Evolutionary conservation across 306 rosid genomes (phyloP), one percentile per base, ranked within the genome.

Genomic region (Lathyrus sativus): DNA sequence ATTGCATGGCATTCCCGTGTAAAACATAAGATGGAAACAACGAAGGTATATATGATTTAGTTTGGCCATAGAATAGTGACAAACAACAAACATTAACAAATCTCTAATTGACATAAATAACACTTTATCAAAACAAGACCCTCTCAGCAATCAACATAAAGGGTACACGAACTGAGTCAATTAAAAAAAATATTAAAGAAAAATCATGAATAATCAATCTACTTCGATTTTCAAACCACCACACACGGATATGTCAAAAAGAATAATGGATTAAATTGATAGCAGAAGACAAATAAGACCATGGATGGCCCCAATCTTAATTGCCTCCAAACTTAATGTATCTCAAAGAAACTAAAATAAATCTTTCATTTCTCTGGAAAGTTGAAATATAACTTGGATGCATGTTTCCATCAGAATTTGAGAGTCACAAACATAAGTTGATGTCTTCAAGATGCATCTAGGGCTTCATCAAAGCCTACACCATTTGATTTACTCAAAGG

Each of bases 121-220:
- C 31, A 46, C 31, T 65, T 35, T 65, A 73, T 18, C 65, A 58
- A 64, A 48, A 64, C 11, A 46, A 57, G 56, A 57, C n/a, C 37
- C 51, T 78, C n/a, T 37, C 62, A 62, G 53, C 38, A 37, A 11
- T 72, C 76, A 15, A 13, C 2, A 11, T 43, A 26, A 1, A 22
- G 62, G 43, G 70, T 12, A 59, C 42, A 63, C 14, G 17, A 75
- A 70, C n/a, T 11, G 65, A 35, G 9, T 58, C 73, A 56, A 74
- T 54, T 18, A 41, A 56, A 39, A 68, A 48, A 67, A 11, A 11
- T 62, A 69, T 15, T 38, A 35, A 12, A 11, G 28, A 44, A 54
- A 45, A 13, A 43, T 19, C 17, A 7, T 74, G 57, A 62, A 54
- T 51, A 55, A 54, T 65, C 37, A 28, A 44, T 65, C 66, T 38